Evolutionary conservation across 1,139 yeast species (phyloP).

Genomic region (Citeromyces siamensis): DNA sequence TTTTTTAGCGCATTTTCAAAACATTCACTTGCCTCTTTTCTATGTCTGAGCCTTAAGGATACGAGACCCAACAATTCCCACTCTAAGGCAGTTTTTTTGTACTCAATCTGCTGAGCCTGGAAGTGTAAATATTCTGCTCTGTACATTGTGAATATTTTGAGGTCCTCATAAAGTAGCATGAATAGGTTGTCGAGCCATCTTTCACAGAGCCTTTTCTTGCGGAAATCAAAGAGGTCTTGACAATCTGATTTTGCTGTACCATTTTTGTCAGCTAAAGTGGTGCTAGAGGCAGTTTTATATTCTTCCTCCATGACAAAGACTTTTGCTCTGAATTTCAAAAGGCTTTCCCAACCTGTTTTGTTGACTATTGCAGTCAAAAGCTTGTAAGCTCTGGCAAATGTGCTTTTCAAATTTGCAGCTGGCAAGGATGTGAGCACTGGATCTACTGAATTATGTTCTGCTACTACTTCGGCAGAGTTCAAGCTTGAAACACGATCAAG

Average conservation of each 20-base stretch:
- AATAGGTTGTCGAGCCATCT: slow-evolving; percentile 52
- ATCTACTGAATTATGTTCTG: slow-evolving; percentile 39
- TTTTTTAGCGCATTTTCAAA: slow-evolving; percentile 48
- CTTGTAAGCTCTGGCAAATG: slow-evolving; percentile 42
- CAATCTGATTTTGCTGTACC: slow-evolving; percentile 2
- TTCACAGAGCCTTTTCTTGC: slow-evolving; percentile 44
- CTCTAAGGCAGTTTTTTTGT: slow-evolving; percentile 41
- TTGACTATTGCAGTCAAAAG: slow-evolving; percentile 42
- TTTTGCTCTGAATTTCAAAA: slow-evolving; percentile 42
- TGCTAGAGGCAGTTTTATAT: slow-evolving; percentile 20
- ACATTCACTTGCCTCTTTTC: slow-evolving; percentile 43
- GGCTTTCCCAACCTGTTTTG: slow-evolving; percentile 48
- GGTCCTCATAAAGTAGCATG: slow-evolving; percentile 47
- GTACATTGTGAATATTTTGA: slow-evolving; percentile 48
- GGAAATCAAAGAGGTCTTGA: slow-evolving; percentile 37
- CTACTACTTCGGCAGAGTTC: slow-evolving; percentile 35
- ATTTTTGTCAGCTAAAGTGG: neutral
- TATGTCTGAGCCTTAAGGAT: slow-evolving; percentile 41
- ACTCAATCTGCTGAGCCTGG: slow-evolving; percentile 45
- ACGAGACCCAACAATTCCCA: slow-evolving; percentile 48
- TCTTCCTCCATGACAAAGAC: slow-evolving; percentile 58
- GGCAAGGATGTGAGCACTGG: slow-evolving; percentile 38
- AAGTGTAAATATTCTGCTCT: slow-evolving; percentile 36
- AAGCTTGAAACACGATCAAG: slow-evolving; percentile 40
- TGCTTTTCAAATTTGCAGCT: slow-evolving; percentile 42